phyloP scores from a whole-genome alignment of 768 basidiomycete species.

The Calocera viscosa region DNA sequence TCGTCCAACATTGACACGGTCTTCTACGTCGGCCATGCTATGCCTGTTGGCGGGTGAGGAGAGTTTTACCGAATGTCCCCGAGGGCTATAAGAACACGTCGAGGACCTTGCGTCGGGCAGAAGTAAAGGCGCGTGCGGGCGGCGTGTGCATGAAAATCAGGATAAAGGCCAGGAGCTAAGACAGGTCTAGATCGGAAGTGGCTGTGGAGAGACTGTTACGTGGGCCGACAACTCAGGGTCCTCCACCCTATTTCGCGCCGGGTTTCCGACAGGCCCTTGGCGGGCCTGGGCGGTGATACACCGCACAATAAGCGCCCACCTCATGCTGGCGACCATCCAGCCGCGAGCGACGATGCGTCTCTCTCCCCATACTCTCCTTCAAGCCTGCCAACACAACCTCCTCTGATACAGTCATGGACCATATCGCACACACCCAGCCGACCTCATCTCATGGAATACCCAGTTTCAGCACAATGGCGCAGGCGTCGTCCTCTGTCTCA shows the following conservation, averaged over 20 bases:
- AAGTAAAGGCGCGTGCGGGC: background rate
- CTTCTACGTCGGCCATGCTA: background rate
- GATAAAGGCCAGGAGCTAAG: constrained; percentile 5
- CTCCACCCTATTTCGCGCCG: background rate
- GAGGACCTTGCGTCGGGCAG: background rate
- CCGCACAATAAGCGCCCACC: background rate
- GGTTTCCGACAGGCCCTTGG: constrained; percentile 1
- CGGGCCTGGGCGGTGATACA: background rate
- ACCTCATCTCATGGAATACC: background rate
- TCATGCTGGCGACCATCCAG: no score
- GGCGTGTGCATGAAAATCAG: constrained; percentile 1
- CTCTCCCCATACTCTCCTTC: no score
- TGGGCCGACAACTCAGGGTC: background rate
- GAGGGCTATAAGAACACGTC: background rate
- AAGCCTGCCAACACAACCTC: no score
- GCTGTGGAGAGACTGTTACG: background rate
- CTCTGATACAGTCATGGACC: background rate
- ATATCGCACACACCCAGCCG: no score
- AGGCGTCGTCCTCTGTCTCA: background rate
- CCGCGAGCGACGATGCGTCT: no score
- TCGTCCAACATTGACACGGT: background rate
- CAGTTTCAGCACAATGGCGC: no score
- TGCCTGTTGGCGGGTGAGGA: background rate
- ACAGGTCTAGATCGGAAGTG: background rate
- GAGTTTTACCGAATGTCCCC: background rate